Base-by-base conservation (phyloP, 306 rosid genomes). In the Citrullus colocynthis region DNA sequence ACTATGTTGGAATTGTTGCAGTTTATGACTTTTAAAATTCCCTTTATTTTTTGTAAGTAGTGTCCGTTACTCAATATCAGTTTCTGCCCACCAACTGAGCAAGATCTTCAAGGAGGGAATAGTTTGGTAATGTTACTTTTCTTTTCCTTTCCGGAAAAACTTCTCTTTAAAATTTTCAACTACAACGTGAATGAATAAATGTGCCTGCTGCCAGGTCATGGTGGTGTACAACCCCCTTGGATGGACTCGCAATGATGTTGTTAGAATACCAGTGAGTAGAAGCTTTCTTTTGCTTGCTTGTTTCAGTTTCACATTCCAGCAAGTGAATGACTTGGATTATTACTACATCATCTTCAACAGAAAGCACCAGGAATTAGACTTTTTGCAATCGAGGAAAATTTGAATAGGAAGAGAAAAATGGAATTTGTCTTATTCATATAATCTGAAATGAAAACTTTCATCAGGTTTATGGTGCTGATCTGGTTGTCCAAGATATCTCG, bases 151-250 rank as follows among this genome's bases (percentile, higher is more conserved):
- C 54, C 17, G 49, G 21, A 20, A 66, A 57, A 6, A 64, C 11
- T 5, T 44, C 73, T 20, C 8, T 30, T 56, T 56, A 14, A 18
- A 64, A 4, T 39, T 8, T 66, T 51, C 32, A 44, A 24, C 54
- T 48, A 71, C 36, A 71, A 69, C 7, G 17, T 69, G 32, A 71
- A n/a, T 28, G 58, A 24, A 39, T 48, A 71, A 71, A 66, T 17
- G 14, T 71, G 57, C 21, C 13, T 71, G 41, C 14, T 4, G 39
- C 44, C 86, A 94, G 98, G 96, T 94, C 75, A 77, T 90, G 36
- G 95, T 94, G 77, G 93, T 85, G 24, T 94, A 94, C 87, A 94
- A 94, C 77, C 86, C 97, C 41, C 96, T 94, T 78, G 98, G 98
- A 76, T 94, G 98, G 98, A 86, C 51, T 37, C 95, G 96, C 32